Percentiles rank a stretch among this genome's conserved stretches.
Evolutionary conservation across 2,329 filamentous ascomycete genomes (phyloP).

Genomic region (Lecanicillium sp.): DNA sequence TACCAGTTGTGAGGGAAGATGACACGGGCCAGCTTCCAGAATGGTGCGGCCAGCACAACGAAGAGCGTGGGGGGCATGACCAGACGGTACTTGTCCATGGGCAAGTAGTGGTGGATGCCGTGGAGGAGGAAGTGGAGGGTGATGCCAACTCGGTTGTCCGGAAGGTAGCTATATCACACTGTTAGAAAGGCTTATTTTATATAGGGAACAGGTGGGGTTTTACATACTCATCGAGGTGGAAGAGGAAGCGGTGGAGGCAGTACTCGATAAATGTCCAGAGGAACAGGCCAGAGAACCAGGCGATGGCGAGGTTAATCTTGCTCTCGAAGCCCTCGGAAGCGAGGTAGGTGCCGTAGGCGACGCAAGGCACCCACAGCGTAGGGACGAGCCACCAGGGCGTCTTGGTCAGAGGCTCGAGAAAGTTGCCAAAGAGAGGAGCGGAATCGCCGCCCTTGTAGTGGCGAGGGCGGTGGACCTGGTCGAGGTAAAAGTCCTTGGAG

Average conservation of each 20-base stretch:
- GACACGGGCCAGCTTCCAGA: constrained; percentile 82
- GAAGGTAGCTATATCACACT: constrained; percentile 57
- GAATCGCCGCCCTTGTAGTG: constrained; percentile 93
- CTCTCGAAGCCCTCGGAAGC: constrained; percentile 52
- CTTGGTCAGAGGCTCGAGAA: constrained; percentile 92
- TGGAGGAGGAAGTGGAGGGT: constrained; percentile 90
- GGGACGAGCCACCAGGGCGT: constrained; percentile 94
- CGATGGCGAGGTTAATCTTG: constrained; percentile 32
- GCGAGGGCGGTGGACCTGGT: constrained; percentile 90
- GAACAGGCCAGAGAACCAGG: constrained; percentile 60
- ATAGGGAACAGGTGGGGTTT: no score
- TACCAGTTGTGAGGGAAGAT: constrained; percentile 84
- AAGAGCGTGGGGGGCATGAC: constrained; percentile 96
- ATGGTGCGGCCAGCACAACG: constrained; percentile 71
- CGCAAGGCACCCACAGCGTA: constrained; percentile 72
- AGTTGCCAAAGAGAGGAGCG: constrained; percentile 93
- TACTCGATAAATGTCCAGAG: constrained; percentile 93
- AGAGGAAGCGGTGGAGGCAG: constrained; percentile 77
- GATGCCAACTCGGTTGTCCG: constrained; percentile 81
- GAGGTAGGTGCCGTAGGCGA: constrained; percentile 63
- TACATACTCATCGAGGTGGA: constrained; percentile 85
- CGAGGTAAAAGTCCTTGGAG: constrained; percentile 90
- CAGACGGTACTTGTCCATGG: constrained; percentile 96
- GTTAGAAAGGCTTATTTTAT: constrained; percentile 11
- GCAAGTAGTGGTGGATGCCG: constrained; percentile 94